phyloP scores from a whole-genome alignment of 2,329 filamentous ascomycete species.

The Aspergillus aculeatus region DNA sequence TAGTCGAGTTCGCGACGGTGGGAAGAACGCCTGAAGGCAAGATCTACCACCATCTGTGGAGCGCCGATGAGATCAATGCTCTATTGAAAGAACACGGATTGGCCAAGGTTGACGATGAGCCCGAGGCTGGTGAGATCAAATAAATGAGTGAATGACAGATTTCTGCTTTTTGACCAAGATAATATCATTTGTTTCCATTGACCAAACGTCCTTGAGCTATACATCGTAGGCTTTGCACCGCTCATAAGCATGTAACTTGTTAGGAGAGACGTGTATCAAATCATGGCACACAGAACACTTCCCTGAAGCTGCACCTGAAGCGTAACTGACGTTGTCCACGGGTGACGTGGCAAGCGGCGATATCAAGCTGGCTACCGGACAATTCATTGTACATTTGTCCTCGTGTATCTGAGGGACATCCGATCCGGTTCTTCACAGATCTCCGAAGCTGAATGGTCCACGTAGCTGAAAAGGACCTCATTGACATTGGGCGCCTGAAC shows the following conservation, averaged over 20 bases:
- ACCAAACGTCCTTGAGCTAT: conserved; percentile 2
- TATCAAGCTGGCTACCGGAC: conserved; percentile 21
- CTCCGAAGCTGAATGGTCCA: conserved; percentile 27
- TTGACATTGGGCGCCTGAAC: conserved; percentile 13
- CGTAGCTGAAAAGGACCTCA: conserved; percentile 24
- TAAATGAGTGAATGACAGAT: conserved; percentile 29
- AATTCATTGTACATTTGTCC: conserved; percentile 23
- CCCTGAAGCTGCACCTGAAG: conserved; percentile 21
- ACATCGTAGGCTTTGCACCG: conserved; percentile 6
- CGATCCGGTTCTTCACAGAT: conserved; percentile 18
- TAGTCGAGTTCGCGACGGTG: conserved; percentile 97
- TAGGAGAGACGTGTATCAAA: conserved; percentile 6
- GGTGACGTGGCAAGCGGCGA: conserved; percentile 36
- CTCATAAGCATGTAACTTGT: conserved; percentile 12
- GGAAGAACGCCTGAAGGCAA: conserved; percentile 92
- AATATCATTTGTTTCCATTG: conserved; percentile 23
- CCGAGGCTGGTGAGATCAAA: conserved; percentile 56
- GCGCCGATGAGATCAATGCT: conserved; percentile 90
- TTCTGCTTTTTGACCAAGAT: conserved; percentile 30
- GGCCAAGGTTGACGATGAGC: conserved; percentile 73
- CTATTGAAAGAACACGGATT: conserved; percentile 93
- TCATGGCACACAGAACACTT: conserved; percentile 3
- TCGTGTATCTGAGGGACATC: conserved; percentile 18
- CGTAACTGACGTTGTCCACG: conserved; percentile 26
- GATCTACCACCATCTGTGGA: conserved; percentile 98